A percentile compares a stretch with the other conserved stretches of the same genome.
Conservation (phyloP, 129 eudicot species). For the Ambrosia artemisiifolia region DNA sequence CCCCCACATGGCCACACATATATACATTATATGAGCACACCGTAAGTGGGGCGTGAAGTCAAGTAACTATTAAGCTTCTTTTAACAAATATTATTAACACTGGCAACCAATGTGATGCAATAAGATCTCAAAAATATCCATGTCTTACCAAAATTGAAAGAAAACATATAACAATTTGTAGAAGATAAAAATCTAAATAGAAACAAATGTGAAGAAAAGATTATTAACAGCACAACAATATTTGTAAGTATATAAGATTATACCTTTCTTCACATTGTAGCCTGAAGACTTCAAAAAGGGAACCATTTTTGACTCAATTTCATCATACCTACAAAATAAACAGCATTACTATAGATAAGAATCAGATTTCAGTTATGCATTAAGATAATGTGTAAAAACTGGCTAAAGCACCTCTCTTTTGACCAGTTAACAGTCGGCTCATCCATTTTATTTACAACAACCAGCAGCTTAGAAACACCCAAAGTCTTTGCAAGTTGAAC, state of each 20-base stretch:
- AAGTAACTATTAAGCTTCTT: not conserved
- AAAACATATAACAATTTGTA: not conserved
- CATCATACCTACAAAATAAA: conserved; percentile 57
- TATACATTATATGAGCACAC: no score
- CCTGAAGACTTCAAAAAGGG: conserved; percentile 77
- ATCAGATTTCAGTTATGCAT: not conserved
- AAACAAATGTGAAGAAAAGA: not conserved
- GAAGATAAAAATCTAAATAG: not conserved
- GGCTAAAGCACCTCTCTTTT: conserved; percentile 59
- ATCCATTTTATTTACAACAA: conserved; percentile 97
- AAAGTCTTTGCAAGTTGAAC: conserved; percentile 95
- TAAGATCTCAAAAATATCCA: not conserved
- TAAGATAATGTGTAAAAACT: not conserved
- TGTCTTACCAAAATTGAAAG: not conserved
- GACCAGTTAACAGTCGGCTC: conserved; percentile 93
- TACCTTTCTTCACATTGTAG: conserved; percentile 97
- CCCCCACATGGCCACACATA: no score
- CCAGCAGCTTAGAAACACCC: conserved; percentile 87
- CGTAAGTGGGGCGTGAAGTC: no score
- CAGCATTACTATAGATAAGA: not conserved
- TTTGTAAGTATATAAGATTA: not conserved
- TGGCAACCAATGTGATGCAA: not conserved
- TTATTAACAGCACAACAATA: not conserved
- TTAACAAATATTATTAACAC: not conserved
- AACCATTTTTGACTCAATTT: conserved; percentile 82